Evolutionary conservation across 1,284 basidiomycete species (phyloP), one percentile per base, ranked within the genome.

Genomic region (Ceratobasidium sp.): DNA sequence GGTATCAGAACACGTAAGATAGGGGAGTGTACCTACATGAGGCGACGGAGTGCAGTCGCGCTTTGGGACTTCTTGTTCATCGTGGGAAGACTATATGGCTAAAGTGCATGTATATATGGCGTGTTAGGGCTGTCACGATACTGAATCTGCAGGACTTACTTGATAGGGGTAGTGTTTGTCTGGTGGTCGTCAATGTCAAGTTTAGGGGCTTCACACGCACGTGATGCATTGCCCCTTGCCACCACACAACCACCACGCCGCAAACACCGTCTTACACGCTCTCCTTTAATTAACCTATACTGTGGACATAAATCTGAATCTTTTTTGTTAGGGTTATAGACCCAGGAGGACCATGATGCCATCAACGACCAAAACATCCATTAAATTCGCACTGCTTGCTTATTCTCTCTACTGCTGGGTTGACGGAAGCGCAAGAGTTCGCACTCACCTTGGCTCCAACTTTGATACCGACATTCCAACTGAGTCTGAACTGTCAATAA

Each of bases 1-100:
- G 5, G 54, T 29, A 46, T 54, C 24, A 14, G 24, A 68, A 31
- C 1, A n/a, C 34, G 49, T 39, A 54, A 41, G 9, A 22, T 41
- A 29, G 24, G 27, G 34, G 22, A 31, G 16, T 31, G 46, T 34
- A 71, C 66, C 6, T 19, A 71, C 94, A 96, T 96, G 74, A 96
- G 85, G 63, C 95, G 86, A 65, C 91, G 86, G 54, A 92, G 82
- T 27, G 92, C 92, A 9, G 92, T 92, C 49, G 89, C 83, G 77
- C 82, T 89, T 48, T 75, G 75, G 22, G 66, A 73, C 34, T 76
- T 71, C 51, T 74, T 77, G 46, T 59, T 74, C 75, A 76, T 77
- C 29, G 63, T 49, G 49, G 46, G 19, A 31, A 49, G 46, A 27
- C 29, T 13, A 13, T 1, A 34, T 34, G 14, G 27, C 43, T 51